Evolutionary conservation across 192 early-diverging fungal species (phyloP).

Genomic region (Funneliformis mosseae): DNA sequence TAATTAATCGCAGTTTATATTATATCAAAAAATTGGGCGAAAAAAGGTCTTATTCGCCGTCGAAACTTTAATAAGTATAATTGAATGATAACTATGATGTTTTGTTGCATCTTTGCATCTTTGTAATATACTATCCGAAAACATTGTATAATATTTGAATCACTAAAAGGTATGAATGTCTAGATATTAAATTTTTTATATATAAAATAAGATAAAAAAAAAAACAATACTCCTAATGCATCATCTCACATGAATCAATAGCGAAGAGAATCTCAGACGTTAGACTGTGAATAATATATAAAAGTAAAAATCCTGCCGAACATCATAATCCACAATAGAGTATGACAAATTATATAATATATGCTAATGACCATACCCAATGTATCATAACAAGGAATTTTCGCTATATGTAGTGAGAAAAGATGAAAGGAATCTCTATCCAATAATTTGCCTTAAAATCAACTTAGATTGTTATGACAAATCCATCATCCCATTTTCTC

Average conservation of each 20-base stretch:
- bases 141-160: neutral
- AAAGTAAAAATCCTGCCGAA: neutral
- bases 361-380: neutral
- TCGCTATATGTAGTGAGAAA: neutral
- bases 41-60: no score
- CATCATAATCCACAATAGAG: neutral
- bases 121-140: neutral
- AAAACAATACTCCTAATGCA: neutral
- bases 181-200: neutral
- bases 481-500: constrained; percentile 20
- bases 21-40: no score
- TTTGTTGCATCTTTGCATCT: neutral
- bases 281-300: neutral
- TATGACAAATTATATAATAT: neutral
- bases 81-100: neutral
- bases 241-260: neutral
- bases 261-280: neutral
- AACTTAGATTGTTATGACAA: constrained; percentile 3
- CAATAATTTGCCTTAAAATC: neutral
- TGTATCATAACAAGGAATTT: neutral
- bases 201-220: neutral
- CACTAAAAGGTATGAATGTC: neutral
- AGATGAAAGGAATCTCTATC: neutral
- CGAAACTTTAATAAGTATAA: no score
- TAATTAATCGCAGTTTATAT: no score